These are phyloP conservation scores for Nidularia pulvinata DNA, from an alignment of 768 basidiomycete species.

Conservation along the genomic window DNA sequence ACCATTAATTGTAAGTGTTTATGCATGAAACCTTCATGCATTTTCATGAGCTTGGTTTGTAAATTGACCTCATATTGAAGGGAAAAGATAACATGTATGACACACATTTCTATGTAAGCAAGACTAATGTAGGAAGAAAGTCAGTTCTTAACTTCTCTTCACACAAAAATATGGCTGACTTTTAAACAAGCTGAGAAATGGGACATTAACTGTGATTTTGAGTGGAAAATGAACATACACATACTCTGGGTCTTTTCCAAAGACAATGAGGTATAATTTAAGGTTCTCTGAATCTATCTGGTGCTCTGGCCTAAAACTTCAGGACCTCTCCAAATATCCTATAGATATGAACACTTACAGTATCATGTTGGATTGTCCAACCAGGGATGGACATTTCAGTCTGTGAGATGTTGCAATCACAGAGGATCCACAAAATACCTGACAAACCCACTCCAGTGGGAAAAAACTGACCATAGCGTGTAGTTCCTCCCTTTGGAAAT, in stretches of 20 bases:
- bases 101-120: slow-evolving; percentile 22
- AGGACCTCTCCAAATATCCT: slow-evolving; percentile 27
- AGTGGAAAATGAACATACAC: slow-evolving; percentile 13
- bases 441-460: slow-evolving; percentile 20
- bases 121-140: slow-evolving; percentile 8
- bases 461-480: slow-evolving; percentile 16
- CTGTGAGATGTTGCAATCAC: background rate
- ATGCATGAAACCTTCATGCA: slow-evolving; percentile 24
- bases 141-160: background rate
- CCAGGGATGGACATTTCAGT: background rate
- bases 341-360: slow-evolving; percentile 1
- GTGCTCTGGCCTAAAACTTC: slow-evolving; percentile 30
- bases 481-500: slow-evolving; percentile 21
- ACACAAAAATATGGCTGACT: background rate
- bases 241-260: slow-evolving; percentile 29
- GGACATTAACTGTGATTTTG: background rate
- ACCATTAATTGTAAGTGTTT: slow-evolving; percentile 16
- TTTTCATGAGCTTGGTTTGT: slow-evolving; percentile 12
- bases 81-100: slow-evolving; percentile 16
- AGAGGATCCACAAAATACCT: background rate
- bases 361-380: background rate
- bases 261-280: slow-evolving; percentile 21
- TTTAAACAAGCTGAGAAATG: background rate
- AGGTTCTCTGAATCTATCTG: slow-evolving; percentile 25
- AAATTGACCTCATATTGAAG: slow-evolving; percentile 18